Evolutionary conservation across 306 rosid species (phyloP).

Genomic region (Mimosa bimucronata): DNA sequence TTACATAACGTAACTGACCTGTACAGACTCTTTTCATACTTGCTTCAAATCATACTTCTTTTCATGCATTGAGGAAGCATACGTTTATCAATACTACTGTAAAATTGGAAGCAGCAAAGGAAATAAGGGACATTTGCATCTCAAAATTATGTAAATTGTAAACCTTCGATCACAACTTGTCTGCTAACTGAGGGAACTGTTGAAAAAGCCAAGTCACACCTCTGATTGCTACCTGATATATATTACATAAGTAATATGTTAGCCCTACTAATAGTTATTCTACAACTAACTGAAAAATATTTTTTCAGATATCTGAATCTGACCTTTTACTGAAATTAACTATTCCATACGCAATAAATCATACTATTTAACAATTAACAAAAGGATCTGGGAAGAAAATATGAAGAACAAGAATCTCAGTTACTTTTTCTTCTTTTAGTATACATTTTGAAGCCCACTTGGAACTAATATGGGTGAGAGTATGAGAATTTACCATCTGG

Average conservation of each 20-base stretch:
- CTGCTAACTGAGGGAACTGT: slow-evolving; percentile 72
- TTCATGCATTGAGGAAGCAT: neutral
- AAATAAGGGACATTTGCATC: neutral
- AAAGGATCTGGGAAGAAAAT: neutral
- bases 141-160: slow-evolving; percentile 16
- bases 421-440: neutral
- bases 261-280: neutral
- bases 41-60: neutral
- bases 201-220: slow-evolving; percentile 85
- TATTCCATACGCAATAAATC: neutral
- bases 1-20: neutral
- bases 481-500: neutral
- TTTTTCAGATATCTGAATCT: neutral
- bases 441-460: neutral
- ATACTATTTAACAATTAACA: neutral
- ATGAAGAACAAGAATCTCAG: slow-evolving; percentile 3
- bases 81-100: neutral
- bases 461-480: slow-evolving; percentile 3
- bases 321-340: neutral
- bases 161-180: slow-evolving; percentile 42
- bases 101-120: neutral
- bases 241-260: slow-evolving; percentile 5
- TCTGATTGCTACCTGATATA: slow-evolving; percentile 63
- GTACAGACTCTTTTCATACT: slow-evolving; percentile 4
- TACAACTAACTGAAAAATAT: neutral